Evolutionary conservation across 2,329 filamentous ascomycete species (phyloP), one percentile per base, ranked within the genome.

Genomic region (Cryphonectria radicalis): DNA sequence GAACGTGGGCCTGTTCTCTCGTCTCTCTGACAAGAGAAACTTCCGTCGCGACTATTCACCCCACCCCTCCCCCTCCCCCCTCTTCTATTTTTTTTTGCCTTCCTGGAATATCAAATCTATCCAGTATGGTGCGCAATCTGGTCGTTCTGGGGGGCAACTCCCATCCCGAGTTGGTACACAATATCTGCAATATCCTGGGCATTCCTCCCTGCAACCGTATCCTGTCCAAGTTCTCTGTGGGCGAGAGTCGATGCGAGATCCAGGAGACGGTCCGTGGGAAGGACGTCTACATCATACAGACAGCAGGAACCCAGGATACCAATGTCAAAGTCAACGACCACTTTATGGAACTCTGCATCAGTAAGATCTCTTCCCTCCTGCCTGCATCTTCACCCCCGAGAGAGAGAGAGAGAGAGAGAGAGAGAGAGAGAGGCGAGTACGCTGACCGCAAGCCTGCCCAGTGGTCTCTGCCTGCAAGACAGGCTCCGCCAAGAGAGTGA

Each of bases 221-320:
- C 73, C 89, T 98, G 67, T 90, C 87, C 78, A 98, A 98, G 84
- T 98, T 98, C 85, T 93, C 93, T 28, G 94, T 95, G 66, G 95
- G 95, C 75, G 95, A 98, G 85, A 97, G 93, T 77, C 91, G 95
- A 69, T 95, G 97, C 72, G 95, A 98, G 82, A 97, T 99, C 78
- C 89, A 95, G 81, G 96, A 99, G 82, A 97, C 94, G 19, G 96
- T 99, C 67, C 92, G 96, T 77, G 96, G 93, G 77, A 99, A 99
- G 82, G 96, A 99, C 89, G 96, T 98, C 80, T 99, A 97, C 84
- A 98, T 98, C 80, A 94, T 99, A 78, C 95, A 98, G 83, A 96
- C 94, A 59, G 94, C 94, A 76, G 93, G 93, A 76, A 73, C 72
- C n/a, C 72, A 73, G 19, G 67, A 73, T 35, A 46, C 67, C 32